Conservation (phyloP, 768 basidiomycete species). For the Agaricus subrufescens region DNA sequence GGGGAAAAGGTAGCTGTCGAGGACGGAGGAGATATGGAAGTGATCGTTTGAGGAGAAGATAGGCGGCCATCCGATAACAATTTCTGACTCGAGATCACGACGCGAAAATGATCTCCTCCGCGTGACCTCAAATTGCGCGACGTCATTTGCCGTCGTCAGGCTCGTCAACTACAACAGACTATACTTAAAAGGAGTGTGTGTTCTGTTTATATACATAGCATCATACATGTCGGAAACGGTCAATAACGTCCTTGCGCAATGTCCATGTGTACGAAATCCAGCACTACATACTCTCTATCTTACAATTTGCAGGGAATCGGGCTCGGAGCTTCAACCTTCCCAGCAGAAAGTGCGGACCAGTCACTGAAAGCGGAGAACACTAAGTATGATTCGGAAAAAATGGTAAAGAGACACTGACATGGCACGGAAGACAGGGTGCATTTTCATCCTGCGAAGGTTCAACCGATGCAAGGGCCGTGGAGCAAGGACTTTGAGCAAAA, state of each 20-base stretch:
- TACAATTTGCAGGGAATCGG: too few relatives aligned
- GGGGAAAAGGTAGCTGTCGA: not conserved
- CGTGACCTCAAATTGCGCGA: too few relatives aligned
- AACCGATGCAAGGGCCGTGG: not conserved
- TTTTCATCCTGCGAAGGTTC: conserved; percentile 5
- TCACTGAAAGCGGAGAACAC: not conserved
- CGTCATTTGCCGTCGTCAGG: too few relatives aligned
- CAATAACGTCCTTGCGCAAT: too few relatives aligned
- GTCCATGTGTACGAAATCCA: too few relatives aligned
- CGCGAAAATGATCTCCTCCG: too few relatives aligned
- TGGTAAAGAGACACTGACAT: not conserved
- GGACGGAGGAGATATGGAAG: not conserved
- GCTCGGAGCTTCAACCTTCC: not conserved
- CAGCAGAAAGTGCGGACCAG: conserved; percentile 3
- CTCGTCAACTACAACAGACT: too few relatives aligned
- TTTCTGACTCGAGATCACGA: too few relatives aligned
- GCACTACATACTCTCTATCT: too few relatives aligned
- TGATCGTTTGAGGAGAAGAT: conserved; percentile 2
- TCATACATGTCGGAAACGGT: too few relatives aligned
- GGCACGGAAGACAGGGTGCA: conserved; percentile 4
- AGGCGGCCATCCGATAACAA: not conserved
- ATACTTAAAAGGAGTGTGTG: too few relatives aligned
- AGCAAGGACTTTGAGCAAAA: conserved; percentile 4
- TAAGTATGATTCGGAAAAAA: not conserved
- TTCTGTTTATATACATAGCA: too few relatives aligned